Conservation (phyloP, 1,139 yeast genomes). For the Yamadazyma triangularis region DNA sequence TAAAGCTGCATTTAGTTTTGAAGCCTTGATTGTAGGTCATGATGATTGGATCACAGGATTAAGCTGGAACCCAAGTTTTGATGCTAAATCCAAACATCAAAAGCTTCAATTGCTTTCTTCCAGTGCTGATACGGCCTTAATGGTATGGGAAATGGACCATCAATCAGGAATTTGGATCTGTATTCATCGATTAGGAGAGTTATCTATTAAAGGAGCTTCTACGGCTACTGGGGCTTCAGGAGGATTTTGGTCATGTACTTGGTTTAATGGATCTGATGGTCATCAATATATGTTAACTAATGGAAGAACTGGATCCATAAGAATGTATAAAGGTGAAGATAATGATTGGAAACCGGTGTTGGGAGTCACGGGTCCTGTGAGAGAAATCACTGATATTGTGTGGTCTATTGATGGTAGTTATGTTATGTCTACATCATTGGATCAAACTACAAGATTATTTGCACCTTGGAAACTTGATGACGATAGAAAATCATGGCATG, state of each 20-base stretch:
- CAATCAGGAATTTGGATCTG: slow-evolving; percentile 92
- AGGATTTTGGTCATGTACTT: slow-evolving; percentile 89
- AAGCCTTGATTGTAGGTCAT: slow-evolving; percentile 94
- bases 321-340: slow-evolving; percentile 56
- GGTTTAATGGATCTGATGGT: slow-evolving; percentile 50
- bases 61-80: slow-evolving; percentile 62
- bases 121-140: slow-evolving; percentile 89
- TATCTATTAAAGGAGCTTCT: slow-evolving; percentile 93
- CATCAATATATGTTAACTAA: slow-evolving; percentile 57
- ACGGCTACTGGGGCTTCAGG: slow-evolving; percentile 99
- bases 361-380: slow-evolving; percentile 75
- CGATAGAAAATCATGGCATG: slow-evolving; percentile 75
- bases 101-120: slow-evolving; percentile 68
- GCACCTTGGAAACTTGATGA: slow-evolving; percentile 47
- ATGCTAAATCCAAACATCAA: slow-evolving; percentile 12
- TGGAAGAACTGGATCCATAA: slow-evolving; percentile 91
- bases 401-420: slow-evolving; percentile 75
- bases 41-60: slow-evolving; percentile 95
- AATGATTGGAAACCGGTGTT: slow-evolving; percentile 49
- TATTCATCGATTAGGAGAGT: slow-evolving; percentile 76
- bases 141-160: slow-evolving; percentile 93
- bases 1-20: slow-evolving; percentile 65
- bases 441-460: slow-evolving; percentile 86
- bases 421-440: slow-evolving; percentile 72
- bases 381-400: slow-evolving; percentile 69